A percentile compares a stretch with the other conserved stretches of the same genome.
phyloP scores from a whole-genome alignment of 345 rosid species.

The Lepidium africanum region DNA sequence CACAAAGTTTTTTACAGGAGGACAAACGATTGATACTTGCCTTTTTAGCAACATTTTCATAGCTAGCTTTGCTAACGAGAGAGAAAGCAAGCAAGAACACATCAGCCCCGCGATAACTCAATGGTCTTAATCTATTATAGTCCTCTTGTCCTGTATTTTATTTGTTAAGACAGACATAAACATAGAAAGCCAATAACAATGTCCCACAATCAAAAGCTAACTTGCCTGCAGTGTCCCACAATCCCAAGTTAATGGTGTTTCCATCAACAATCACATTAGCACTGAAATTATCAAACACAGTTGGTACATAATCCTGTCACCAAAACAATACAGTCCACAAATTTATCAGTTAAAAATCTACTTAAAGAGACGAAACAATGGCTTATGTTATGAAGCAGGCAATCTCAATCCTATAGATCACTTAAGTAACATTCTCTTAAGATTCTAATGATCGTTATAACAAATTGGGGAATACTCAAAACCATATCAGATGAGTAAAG shows the following conservation, averaged over 20 bases:
- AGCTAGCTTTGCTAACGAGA: slow-evolving; percentile 91
- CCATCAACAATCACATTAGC: slow-evolving; percentile 84
- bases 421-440: not conserved
- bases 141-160: slow-evolving; percentile 85
- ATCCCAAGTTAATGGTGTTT: slow-evolving; percentile 63
- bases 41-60: slow-evolving; percentile 80
- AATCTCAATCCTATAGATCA: not conserved
- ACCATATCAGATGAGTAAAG: not conserved
- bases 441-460: not conserved
- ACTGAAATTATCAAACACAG: slow-evolving; percentile 81
- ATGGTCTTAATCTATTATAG: slow-evolving; percentile 79
- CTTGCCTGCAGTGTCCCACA: slow-evolving; percentile 86
- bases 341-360: no score
- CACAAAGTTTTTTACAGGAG: not conserved
- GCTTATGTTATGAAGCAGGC: not conserved
- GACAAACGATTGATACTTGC: slow-evolving; percentile 21
- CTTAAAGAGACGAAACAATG: not conserved
- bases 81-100: slow-evolving; percentile 89
- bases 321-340: not conserved
- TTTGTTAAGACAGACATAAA: not conserved
- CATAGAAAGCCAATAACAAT: not conserved
- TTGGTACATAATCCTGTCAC: slow-evolving; percentile 75
- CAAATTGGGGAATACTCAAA: not conserved
- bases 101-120: slow-evolving; percentile 92
- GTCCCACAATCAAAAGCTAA: not conserved